Evolutionary conservation across 345 rosid genomes (phyloP).

Genomic region (Populus euphratica): DNA sequence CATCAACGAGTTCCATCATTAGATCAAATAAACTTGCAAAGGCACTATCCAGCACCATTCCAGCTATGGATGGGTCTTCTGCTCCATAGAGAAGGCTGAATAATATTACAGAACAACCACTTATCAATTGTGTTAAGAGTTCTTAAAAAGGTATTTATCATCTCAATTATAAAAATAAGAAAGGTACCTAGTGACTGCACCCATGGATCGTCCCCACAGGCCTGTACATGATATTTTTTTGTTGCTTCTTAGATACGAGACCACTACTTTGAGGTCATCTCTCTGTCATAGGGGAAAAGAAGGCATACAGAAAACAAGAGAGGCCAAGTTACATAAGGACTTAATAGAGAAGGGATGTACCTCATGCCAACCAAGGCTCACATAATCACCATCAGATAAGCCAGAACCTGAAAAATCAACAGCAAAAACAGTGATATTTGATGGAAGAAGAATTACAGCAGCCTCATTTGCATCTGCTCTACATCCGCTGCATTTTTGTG

Average conservation of each 20-base stretch:
- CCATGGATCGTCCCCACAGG: constrained; percentile 99
- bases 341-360: constrained; percentile 10
- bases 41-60: constrained; percentile 40
- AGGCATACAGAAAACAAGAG: constrained; percentile 6
- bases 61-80: constrained; percentile 35
- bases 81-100: constrained; percentile 41
- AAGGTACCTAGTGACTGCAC: constrained; percentile 91
- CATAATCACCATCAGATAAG: constrained; percentile 36
- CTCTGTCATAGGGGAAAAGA: constrained; percentile 42
- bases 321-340: background rate
- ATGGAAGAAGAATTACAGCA: constrained; percentile 35
- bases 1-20: constrained; percentile 40
- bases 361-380: constrained; percentile 43
- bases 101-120: background rate
- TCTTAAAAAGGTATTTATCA: background rate
- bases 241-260: constrained; percentile 73
- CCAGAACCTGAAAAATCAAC: constrained; percentile 39
- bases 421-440: constrained; percentile 33
- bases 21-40: constrained; percentile 35
- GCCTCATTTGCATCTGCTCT: constrained; percentile 38
- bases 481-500: constrained; percentile 28
- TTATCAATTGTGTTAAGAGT: background rate
- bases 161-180: constrained; percentile 4
- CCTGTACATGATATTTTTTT: constrained; percentile 72
- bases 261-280: constrained; percentile 89